Evolutionary conservation across 73 alveolate species (phyloP).

Genomic region (Uronychia binucleata): DNA sequence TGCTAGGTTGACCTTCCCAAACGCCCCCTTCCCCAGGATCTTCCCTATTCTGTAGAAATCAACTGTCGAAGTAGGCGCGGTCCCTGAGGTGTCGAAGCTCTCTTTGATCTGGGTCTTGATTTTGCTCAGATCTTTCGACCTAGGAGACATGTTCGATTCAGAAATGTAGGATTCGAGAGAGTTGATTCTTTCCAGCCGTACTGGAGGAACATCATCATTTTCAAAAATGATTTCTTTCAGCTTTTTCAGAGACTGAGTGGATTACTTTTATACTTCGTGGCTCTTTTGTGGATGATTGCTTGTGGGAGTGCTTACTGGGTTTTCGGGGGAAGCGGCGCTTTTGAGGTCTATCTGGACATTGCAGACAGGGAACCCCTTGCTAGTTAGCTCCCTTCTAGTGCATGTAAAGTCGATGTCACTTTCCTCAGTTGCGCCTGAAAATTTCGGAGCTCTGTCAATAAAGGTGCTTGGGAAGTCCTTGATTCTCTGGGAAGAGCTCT

Average conservation of each 20-base stretch:
- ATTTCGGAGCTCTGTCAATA: neutral
- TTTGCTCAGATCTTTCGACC: neutral
- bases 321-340: no score
- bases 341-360: no score
- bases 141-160: neutral
- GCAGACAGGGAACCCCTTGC: no score
- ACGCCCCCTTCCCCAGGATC: conserved; percentile 24
- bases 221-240: neutral
- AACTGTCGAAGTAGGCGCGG: conserved; percentile 12
- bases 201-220: neutral
- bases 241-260: neutral
- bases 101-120: neutral
- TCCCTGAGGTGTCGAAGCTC: conserved; percentile 7
- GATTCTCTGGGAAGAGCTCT: neutral
- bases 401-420: no score
- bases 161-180: neutral
- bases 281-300: neutral
- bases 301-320: no score
- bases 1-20: conserved; percentile 37
- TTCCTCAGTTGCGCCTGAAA: no score
- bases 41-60: conserved; percentile 27
- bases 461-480: neutral
- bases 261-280: neutral
- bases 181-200: neutral
- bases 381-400: no score